These are phyloP conservation scores for Jamesozyma hellenica DNA, from an alignment of 805 yeast genomes.

Conservation along the genomic window DNA sequence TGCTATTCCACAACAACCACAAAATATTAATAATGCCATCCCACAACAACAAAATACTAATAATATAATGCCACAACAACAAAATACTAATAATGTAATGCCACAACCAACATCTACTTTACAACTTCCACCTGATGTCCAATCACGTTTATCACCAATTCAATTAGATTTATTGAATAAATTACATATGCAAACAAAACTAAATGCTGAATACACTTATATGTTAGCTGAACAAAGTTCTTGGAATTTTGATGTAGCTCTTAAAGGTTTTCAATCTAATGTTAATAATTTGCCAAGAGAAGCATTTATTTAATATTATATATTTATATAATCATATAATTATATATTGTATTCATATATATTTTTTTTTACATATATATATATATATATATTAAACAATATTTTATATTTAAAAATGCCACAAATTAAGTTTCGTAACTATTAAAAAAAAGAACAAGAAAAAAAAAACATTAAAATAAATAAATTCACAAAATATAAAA, in stretches of 20 bases:
- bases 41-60: too few species aligned
- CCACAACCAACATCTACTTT: constrained; percentile 22
- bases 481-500: too few species aligned
- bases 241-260: constrained; percentile 68
- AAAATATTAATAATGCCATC: background rate
- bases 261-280: constrained; percentile 60
- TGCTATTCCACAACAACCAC: constrained; percentile 2
- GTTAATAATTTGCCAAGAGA: constrained; percentile 49
- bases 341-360: too few species aligned
- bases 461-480: too few species aligned
- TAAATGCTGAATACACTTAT: constrained; percentile 68
- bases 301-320: constrained; percentile 34
- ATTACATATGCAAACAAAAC: constrained; percentile 59
- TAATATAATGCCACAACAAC: constrained; percentile 3
- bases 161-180: constrained; percentile 60
- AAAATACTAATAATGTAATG: background rate
- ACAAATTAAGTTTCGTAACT: too few species aligned
- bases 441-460: too few species aligned
- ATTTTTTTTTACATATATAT: background rate
- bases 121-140: constrained; percentile 47
- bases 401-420: too few species aligned
- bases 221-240: constrained; percentile 82
- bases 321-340: background rate
- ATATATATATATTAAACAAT: background rate
- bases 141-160: constrained; percentile 36